These are phyloP conservation scores for Metarhizium album DNA, from an alignment of 2,329 filamentous ascomycete genomes.

Conservation along the genomic window DNA sequence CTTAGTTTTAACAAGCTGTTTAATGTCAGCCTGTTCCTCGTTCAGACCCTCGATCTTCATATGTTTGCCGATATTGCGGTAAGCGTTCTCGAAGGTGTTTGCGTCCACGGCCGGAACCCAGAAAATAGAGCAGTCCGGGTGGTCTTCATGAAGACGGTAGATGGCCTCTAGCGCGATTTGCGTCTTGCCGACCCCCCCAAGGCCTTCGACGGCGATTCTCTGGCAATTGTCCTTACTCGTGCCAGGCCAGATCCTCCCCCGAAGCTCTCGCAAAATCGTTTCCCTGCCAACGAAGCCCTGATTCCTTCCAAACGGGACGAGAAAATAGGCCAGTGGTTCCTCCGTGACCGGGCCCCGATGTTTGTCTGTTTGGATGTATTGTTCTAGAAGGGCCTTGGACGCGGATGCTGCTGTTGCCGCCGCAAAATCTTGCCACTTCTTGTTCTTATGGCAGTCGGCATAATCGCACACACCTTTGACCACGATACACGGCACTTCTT, in stretches of 20 bases:
- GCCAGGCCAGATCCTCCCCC: conserved; percentile 5
- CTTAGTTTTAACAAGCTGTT: conserved; percentile 21
- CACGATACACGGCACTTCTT: conserved; percentile 14
- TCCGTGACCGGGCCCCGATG: neutral
- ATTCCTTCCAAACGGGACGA: conserved; percentile 12
- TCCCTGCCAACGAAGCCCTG: conserved; percentile 13
- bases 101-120: conserved; percentile 24
- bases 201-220: conserved; percentile 16
- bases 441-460: neutral
- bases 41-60: conserved; percentile 19
- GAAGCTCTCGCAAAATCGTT: conserved; percentile 9
- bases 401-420: neutral
- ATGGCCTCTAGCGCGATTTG: conserved; percentile 7
- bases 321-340: too few relatives aligned
- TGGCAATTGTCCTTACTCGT: conserved; percentile 12
- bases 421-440: neutral
- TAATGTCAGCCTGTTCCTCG: conserved; percentile 24
- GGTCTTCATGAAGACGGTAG: conserved; percentile 14
- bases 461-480: neutral
- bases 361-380: neutral
- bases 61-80: conserved; percentile 19
- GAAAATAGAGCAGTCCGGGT: conserved; percentile 26
- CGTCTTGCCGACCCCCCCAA: conserved; percentile 26
- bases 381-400: neutral
- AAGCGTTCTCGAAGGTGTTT: conserved; percentile 23